phyloP scores from a whole-genome alignment of 2,329 filamentous ascomycete species.

The Fusarium sp. region DNA sequence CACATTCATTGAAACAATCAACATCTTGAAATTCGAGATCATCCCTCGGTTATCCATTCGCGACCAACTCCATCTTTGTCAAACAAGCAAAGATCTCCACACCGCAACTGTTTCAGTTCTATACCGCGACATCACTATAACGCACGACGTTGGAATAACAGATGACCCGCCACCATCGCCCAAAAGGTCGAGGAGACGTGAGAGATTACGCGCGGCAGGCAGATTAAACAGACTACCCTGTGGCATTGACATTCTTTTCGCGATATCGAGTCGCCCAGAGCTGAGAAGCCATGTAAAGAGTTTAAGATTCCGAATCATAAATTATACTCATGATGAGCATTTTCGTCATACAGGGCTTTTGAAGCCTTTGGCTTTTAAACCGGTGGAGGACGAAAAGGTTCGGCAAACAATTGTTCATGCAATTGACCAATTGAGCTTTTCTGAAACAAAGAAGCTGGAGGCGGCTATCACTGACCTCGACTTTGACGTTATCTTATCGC shows the following conservation, averaged over 20 bases:
- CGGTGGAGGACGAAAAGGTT: background rate
- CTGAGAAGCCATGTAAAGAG: background rate
- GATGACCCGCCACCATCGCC: background rate
- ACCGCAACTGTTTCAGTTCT: background rate
- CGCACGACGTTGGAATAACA: background rate
- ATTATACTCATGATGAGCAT: background rate
- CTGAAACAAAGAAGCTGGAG: background rate
- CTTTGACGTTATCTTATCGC: background rate
- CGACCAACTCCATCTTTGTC: constrained; percentile 18
- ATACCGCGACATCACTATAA: constrained; percentile 10
- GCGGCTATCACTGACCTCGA: accelerated
- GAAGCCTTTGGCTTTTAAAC: background rate
- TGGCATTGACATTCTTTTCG: background rate
- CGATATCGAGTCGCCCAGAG: background rate
- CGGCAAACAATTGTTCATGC: accelerated
- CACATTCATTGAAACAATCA: constrained; percentile 9
- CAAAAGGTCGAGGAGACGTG: background rate
- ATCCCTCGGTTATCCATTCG: constrained; percentile 12
- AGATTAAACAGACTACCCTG: background rate
- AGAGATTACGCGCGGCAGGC: background rate
- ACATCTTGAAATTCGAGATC: constrained; percentile 10
- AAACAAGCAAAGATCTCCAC: constrained; percentile 14
- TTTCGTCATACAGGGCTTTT: background rate
- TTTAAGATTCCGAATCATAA: background rate
- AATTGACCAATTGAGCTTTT: background rate